Evolutionary conservation across 1,284 basidiomycete genomes (phyloP).

Genomic region (Macrocystidia cucumis): DNA sequence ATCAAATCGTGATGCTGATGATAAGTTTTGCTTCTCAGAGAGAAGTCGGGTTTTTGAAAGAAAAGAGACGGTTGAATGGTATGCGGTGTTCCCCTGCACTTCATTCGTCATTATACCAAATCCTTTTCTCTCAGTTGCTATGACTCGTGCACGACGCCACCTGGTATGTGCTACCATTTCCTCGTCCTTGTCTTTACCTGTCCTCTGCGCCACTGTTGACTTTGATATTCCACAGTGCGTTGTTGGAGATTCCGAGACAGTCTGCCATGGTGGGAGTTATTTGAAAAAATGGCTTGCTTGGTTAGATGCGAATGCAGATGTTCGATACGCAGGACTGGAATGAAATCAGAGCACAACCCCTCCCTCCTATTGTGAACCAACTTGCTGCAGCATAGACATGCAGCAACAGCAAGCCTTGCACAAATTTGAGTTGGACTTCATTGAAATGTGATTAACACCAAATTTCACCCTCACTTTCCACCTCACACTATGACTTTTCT

Average conservation of each 20-base stretch:
- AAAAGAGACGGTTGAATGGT: conserved; percentile 87
- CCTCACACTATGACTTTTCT: no score
- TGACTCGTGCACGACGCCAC: conserved; percentile 91
- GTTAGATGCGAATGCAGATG: conserved; percentile 86
- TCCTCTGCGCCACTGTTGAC: not conserved
- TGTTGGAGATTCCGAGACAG: conserved; percentile 86
- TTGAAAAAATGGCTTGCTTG: conserved; percentile 86
- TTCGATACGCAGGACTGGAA: conserved; percentile 71
- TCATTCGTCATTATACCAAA: conserved; percentile 3
- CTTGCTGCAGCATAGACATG: no score
- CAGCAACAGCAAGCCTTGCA: no score
- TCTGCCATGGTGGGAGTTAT: conserved; percentile 75
- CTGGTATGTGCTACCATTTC: conserved; percentile 52
- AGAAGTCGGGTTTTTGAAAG: conserved; percentile 89
- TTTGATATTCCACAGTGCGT: conserved; percentile 51
- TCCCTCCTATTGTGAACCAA: no score
- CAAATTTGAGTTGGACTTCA: no score
- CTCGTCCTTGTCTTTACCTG: no score
- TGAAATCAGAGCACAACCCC: conserved; percentile 23
- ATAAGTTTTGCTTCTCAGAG: conserved; percentile 33
- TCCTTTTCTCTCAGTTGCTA: conserved; percentile 54
- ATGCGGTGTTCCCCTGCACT: conserved; percentile 12
- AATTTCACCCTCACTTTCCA: no score
- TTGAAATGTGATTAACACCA: no score
- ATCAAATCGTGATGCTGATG: no score